phyloP scores from a whole-genome alignment of 192 early-diverging fungal genomes.

The Coemansia erecta region DNA sequence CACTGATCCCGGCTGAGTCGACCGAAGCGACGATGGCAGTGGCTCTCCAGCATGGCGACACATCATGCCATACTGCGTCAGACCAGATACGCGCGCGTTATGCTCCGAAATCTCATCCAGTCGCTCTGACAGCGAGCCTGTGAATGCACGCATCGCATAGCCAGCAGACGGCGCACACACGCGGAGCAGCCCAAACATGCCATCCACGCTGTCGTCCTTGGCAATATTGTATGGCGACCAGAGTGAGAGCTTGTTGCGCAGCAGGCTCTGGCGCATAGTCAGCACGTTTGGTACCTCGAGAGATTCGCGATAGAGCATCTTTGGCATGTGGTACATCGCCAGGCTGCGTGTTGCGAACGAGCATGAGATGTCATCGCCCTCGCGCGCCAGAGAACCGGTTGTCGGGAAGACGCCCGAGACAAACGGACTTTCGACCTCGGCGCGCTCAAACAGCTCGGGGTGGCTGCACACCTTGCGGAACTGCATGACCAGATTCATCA shows the following conservation, averaged over 20 bases:
- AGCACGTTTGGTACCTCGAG: constrained; percentile 25
- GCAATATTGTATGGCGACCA: constrained; percentile 35
- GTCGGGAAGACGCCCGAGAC: constrained; percentile 58
- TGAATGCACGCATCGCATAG: too few species aligned
- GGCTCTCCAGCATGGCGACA: background rate
- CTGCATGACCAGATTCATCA: constrained; percentile 95
- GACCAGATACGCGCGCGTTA: background rate
- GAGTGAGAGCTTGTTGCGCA: constrained; percentile 21
- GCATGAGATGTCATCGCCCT: constrained; percentile 57
- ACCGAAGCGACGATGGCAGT: background rate
- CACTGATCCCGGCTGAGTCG: constrained; percentile 22
- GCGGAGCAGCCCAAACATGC: constrained; percentile 36
- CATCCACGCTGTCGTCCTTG: background rate
- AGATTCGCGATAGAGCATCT: constrained; percentile 62
- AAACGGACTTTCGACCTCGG: constrained; percentile 74
- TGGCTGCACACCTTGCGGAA: constrained; percentile 90
- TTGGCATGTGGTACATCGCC: constrained; percentile 66
- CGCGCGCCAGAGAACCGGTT: constrained; percentile 62
- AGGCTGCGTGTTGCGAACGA: constrained; percentile 63
- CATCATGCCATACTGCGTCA: constrained; percentile 21
- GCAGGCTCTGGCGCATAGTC: constrained; percentile 16
- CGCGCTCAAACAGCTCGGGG: constrained; percentile 84
- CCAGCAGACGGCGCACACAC: constrained; percentile 32
- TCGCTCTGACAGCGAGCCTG: constrained; percentile 16
- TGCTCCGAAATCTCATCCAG: constrained; percentile 19